phyloP scores from a whole-genome alignment of 2,329 filamentous ascomycete genomes.

The Myotisia sp. region DNA sequence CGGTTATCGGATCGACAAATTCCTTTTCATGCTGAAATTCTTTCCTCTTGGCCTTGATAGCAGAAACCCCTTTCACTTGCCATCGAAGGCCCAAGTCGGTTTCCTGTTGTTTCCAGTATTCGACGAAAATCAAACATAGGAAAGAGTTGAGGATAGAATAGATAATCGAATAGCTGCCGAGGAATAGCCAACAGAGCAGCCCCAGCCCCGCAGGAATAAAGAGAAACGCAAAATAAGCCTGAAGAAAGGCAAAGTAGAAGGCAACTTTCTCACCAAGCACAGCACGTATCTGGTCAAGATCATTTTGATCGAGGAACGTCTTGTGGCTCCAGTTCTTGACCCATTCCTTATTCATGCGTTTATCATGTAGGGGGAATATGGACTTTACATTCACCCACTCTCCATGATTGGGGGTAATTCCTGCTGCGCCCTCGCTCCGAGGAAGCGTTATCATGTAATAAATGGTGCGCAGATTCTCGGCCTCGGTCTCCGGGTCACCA shows the following conservation, averaged over 20 bases:
- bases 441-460: conserved; percentile 71
- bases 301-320: conserved; percentile 48
- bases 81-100: conserved; percentile 72
- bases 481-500: conserved; percentile 70
- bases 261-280: conserved; percentile 69
- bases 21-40: conserved; percentile 70
- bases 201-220: conserved; percentile 71
- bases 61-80: conserved; percentile 73
- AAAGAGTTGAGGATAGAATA: conserved; percentile 66
- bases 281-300: conserved; percentile 61
- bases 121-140: conserved; percentile 83
- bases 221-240: conserved; percentile 77
- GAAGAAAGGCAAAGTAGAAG: conserved; percentile 90
- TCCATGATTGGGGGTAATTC: conserved; percentile 53
- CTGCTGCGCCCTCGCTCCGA: conserved; percentile 61
- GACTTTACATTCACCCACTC: conserved; percentile 60
- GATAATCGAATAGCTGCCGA: conserved; percentile 68
- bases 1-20: conserved; percentile 64
- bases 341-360: conserved; percentile 59
- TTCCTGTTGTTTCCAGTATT: conserved; percentile 94
- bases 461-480: conserved; percentile 74
- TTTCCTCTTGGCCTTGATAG: conserved; percentile 60
- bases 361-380: conserved; percentile 68
- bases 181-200: conserved; percentile 60
- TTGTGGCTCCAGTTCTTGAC: conserved; percentile 61